These are phyloP conservation scores for Sinapis alba DNA, from an alignment of 441 rosid genomes.

Conservation along the genomic window DNA sequence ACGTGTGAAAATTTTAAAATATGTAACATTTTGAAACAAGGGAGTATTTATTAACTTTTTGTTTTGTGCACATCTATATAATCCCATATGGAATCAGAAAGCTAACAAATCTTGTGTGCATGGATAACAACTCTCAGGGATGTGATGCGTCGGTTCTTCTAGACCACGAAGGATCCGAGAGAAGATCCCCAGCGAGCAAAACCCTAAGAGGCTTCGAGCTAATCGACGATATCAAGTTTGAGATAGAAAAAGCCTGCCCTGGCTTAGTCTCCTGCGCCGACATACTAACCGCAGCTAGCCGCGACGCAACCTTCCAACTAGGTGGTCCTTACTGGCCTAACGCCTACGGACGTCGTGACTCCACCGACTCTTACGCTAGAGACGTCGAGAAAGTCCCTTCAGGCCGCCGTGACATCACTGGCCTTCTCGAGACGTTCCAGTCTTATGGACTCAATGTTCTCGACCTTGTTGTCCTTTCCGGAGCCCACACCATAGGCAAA, in stretches of 20 bases:
- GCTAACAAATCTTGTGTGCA: background rate
- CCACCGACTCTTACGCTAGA: constrained; percentile 48
- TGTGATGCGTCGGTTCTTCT: constrained; percentile 70
- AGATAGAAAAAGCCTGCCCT: constrained; percentile 62
- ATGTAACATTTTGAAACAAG: too few species aligned
- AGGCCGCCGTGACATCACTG: constrained; percentile 57
- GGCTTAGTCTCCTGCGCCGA: constrained; percentile 71
- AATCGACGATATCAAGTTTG: constrained; percentile 70
- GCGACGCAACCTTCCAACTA: constrained; percentile 55
- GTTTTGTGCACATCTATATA: background rate
- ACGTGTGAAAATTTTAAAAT: too few species aligned
- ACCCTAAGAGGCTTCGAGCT: constrained; percentile 68
- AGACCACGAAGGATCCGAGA: constrained; percentile 69
- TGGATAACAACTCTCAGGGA: constrained; percentile 48
- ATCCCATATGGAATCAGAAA: background rate
- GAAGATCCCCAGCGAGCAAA: constrained; percentile 60
- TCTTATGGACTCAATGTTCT: constrained; percentile 67
- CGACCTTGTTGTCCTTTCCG: constrained; percentile 70
- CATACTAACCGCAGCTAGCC: constrained; percentile 56
- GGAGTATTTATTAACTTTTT: background rate
- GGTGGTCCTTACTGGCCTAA: constrained; percentile 75
- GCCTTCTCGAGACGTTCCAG: constrained; percentile 62
- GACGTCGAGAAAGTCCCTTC: constrained; percentile 63
- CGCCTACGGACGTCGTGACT: constrained; percentile 73
- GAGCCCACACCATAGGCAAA: constrained; percentile 85